Evolutionary conservation across 2,329 filamentous ascomycete genomes (phyloP).

Genomic region (Xylaria sp.): DNA sequence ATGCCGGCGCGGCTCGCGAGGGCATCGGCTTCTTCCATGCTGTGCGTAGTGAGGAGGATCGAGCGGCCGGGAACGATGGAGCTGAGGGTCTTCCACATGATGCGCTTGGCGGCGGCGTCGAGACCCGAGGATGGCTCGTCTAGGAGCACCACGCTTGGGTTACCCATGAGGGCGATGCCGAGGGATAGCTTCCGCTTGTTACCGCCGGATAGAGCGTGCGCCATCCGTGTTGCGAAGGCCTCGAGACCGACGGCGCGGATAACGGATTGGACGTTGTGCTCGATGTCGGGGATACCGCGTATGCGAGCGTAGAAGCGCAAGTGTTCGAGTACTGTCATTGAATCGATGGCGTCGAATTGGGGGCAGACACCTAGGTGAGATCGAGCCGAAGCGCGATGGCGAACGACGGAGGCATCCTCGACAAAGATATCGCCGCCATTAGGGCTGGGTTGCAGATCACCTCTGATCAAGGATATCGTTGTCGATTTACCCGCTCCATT

Average conservation of each 20-base stretch:
- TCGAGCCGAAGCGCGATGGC: slow-evolving; percentile 73
- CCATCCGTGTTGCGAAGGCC: slow-evolving; percentile 75
- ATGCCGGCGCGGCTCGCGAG: slow-evolving; percentile 85
- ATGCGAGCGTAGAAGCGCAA: slow-evolving; percentile 86
- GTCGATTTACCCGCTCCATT: slow-evolving; percentile 93
- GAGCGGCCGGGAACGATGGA: slow-evolving; percentile 77
- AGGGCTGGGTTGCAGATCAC: slow-evolving; percentile 77
- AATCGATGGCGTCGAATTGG: slow-evolving; percentile 85
- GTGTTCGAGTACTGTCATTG: slow-evolving; percentile 88
- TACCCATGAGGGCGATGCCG: slow-evolving; percentile 90
- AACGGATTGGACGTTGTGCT: slow-evolving; percentile 78
- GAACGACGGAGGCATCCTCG: slow-evolving; percentile 76
- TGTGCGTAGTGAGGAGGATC: slow-evolving; percentile 88
- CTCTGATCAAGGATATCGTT: slow-evolving; percentile 85
- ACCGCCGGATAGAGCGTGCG: slow-evolving; percentile 80
- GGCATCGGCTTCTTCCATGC: slow-evolving; percentile 94
- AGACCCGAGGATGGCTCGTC: slow-evolving; percentile 90
- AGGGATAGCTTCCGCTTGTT: slow-evolving; percentile 93
- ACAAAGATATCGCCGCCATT: slow-evolving; percentile 81
- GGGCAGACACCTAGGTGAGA: slow-evolving; percentile 88
- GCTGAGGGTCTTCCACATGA: slow-evolving; percentile 89
- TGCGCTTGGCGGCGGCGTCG: slow-evolving; percentile 86
- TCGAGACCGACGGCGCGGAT: slow-evolving; percentile 80
- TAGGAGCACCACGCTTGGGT: slow-evolving; percentile 83
- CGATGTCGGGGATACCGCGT: slow-evolving; percentile 75